Conservation (phyloP, 225 moss, liverwort and hornwort species). For the Marchantia paleacea region DNA sequence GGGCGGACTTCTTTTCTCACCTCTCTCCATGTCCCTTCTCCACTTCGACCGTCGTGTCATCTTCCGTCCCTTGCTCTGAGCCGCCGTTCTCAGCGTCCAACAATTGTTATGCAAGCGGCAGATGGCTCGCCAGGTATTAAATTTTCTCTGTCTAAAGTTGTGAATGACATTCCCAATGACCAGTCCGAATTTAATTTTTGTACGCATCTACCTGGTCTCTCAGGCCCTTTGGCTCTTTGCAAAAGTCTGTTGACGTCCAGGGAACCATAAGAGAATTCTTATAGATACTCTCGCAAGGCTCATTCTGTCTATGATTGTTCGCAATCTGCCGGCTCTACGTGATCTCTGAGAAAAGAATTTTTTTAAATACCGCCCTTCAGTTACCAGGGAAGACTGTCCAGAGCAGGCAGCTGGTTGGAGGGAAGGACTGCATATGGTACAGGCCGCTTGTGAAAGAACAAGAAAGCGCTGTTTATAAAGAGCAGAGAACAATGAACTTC, state of each 20-base stretch:
- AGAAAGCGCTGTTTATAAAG: neutral
- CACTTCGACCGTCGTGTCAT: conserved; percentile 6
- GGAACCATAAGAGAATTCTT: no score
- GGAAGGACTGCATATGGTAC: neutral
- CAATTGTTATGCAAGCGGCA: conserved; percentile 29
- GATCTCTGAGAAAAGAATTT: neutral
- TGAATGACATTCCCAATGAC: no score
- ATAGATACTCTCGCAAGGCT: no score
- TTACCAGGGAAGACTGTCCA: neutral
- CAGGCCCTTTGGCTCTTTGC: no score
- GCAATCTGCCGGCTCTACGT: neutral
- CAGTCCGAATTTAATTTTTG: no score
- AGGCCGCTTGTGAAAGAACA: neutral
- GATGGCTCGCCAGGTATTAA: conserved; percentile 31
- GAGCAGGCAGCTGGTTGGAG: neutral
- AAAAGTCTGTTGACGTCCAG: no score
- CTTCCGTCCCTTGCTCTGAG: conserved; percentile 25
- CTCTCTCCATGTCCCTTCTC: neutral
- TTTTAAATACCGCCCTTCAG: neutral
- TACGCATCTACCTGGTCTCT: no score
- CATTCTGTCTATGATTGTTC: neutral
- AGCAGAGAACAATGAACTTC: neutral
- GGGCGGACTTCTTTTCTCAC: neutral
- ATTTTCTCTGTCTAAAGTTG: neutral
- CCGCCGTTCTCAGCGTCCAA: conserved; percentile 7